Evolutionary conservation across 176 grass and related monocot genomes (phyloP).

Genomic region (Pharus latifolius): DNA sequence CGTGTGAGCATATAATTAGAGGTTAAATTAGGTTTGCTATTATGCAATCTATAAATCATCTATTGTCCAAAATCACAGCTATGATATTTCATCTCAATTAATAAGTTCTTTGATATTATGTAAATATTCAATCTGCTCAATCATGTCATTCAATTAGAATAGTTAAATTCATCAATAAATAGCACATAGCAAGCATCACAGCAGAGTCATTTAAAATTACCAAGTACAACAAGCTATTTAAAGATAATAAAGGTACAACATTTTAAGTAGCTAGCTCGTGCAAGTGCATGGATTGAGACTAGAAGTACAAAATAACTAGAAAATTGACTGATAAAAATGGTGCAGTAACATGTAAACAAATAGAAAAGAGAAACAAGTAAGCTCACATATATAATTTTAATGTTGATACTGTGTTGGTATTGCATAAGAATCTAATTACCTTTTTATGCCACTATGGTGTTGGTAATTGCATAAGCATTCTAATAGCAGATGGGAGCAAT

Average conservation of each 20-base stretch:
- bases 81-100: too few relatives aligned
- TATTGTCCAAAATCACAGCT: too few relatives aligned
- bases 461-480: constrained; percentile 3
- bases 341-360: not conserved
- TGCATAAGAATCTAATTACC: too few relatives aligned
- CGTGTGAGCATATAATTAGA: not conserved
- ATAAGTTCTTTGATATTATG: too few relatives aligned
- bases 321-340: not conserved
- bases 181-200: not conserved
- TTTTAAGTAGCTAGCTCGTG: constrained; percentile 2
- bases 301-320: not conserved
- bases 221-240: not conserved
- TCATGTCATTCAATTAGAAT: too few relatives aligned
- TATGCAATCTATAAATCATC: too few relatives aligned
- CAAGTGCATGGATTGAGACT: not conserved
- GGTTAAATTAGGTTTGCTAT: not conserved
- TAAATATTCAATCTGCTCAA: too few relatives aligned
- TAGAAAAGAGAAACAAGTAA: not conserved
- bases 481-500: not conserved
- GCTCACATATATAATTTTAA: not conserved
- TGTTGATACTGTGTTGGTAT: too few relatives aligned
- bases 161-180: not conserved
- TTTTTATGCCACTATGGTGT: not conserved
- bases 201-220: not conserved
- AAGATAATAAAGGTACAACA: not conserved